Evolutionary conservation across 1,284 basidiomycete species (phyloP).

Genomic region (Cutaneotrichosporon cavernicola): DNA sequence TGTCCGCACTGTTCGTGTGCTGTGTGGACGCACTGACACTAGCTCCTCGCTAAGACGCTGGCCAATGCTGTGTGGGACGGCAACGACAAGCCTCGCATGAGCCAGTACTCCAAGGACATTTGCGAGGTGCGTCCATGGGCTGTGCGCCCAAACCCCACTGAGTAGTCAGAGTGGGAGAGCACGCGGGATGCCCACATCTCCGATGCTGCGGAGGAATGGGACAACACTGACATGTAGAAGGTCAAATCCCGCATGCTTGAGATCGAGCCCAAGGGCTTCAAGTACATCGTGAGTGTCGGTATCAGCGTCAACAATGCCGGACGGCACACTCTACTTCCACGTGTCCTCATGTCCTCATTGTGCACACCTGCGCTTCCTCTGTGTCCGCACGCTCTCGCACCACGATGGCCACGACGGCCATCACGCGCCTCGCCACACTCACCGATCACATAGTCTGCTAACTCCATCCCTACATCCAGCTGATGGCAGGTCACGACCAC

Average conservation of each 20-base stretch:
- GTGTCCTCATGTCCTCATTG: too few species aligned
- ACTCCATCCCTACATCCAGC: not conserved
- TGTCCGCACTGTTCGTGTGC: conserved; percentile 34
- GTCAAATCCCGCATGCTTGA: conserved; percentile 48
- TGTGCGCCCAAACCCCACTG: not conserved
- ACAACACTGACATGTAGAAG: conserved; percentile 26
- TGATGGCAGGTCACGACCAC: conserved; percentile 41
- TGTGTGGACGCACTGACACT: not conserved
- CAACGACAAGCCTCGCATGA: conserved; percentile 36
- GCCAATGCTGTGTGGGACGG: conserved; percentile 34
- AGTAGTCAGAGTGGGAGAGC: not conserved
- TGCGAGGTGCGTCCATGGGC: conserved; percentile 38
- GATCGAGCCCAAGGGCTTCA: conserved; percentile 47
- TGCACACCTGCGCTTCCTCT: too few species aligned
- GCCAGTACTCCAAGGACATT: conserved; percentile 40
- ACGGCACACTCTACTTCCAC: too few species aligned
- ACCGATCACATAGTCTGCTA: too few species aligned
- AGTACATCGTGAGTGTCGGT: conserved; percentile 43
- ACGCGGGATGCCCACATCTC: not conserved
- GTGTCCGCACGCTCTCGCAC: too few species aligned
- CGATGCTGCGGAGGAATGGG: too few species aligned
- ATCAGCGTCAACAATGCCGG: not conserved
- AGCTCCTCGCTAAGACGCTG: conserved; percentile 36
- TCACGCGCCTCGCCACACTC: not conserved
- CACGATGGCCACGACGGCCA: too few species aligned